Evolutionary conservation across 768 basidiomycete species (phyloP).

Genomic region (Rhizopogon salebrosus): DNA sequence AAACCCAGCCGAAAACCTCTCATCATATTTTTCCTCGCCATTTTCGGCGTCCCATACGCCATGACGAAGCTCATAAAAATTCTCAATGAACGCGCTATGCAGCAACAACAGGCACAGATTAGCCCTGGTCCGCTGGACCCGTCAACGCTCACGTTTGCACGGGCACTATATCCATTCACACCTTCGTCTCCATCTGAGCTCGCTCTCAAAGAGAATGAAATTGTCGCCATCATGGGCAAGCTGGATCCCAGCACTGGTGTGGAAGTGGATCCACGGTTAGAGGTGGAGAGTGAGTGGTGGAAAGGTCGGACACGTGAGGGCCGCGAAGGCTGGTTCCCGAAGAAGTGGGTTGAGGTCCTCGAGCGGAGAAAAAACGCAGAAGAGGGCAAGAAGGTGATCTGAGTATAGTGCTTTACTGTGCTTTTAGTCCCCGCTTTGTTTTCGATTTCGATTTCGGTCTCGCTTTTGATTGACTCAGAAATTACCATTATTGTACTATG

Average conservation of each 20-base stretch:
- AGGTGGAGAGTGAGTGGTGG: conserved; percentile 82
- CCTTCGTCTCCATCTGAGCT: conserved; percentile 76
- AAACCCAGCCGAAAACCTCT: conserved; percentile 86
- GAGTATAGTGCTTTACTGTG: background rate
- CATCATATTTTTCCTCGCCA: conserved; percentile 87
- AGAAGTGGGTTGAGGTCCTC: conserved; percentile 77
- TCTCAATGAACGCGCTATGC: conserved; percentile 58
- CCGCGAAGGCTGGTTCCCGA: conserved; percentile 91
- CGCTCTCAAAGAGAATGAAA: conserved; percentile 79
- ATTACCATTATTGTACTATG: background rate
- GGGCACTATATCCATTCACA: conserved; percentile 75
- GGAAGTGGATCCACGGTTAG: conserved; percentile 63
- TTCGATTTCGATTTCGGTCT: background rate
- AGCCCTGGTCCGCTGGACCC: conserved; percentile 47
- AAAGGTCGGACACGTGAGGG: conserved; percentile 89
- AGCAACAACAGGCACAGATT: conserved; percentile 36
- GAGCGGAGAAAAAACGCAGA: conserved; percentile 37
- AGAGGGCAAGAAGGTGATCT: conserved; percentile 39
- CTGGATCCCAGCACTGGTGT: conserved; percentile 62
- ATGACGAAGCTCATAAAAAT: conserved; percentile 87
- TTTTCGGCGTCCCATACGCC: conserved; percentile 88
- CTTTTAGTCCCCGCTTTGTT: background rate
- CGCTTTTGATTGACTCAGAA: background rate
- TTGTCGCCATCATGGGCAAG: conserved; percentile 87
- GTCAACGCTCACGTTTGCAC: conserved; percentile 73